phyloP scores from a whole-genome alignment of 2,329 filamentous ascomycete species.

The Whalleya microplaca region DNA sequence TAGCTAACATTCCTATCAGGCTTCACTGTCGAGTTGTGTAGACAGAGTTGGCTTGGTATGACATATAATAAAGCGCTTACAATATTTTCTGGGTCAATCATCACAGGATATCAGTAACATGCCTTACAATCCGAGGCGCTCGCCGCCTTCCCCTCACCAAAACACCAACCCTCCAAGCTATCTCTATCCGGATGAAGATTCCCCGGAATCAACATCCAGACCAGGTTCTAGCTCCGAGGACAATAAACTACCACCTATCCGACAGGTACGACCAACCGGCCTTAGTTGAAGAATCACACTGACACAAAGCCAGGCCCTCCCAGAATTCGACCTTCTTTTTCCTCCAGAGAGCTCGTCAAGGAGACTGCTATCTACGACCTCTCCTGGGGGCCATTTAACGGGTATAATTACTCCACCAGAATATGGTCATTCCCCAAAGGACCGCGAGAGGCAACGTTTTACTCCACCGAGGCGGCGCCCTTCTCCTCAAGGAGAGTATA shows the following conservation, averaged over 20 bases:
- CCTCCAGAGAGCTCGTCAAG: conserved; percentile 39
- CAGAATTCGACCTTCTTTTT: conserved; percentile 46
- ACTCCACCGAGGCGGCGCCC: too few species aligned
- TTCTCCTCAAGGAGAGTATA: too few species aligned
- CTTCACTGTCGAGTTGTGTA: not conserved
- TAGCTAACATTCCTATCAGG: conserved; percentile 17
- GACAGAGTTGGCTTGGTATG: conserved; percentile 13
- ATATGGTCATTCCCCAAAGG: conserved; percentile 53
- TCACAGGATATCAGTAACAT: too few species aligned
- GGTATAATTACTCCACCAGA: conserved; percentile 46
- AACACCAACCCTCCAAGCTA: not conserved
- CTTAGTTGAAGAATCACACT: conserved; percentile 14
- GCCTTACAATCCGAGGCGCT: too few species aligned
- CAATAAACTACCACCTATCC: conserved; percentile 55
- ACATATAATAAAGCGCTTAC: conserved; percentile 45
- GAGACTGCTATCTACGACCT: conserved; percentile 39
- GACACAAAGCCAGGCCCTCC: conserved; percentile 44
- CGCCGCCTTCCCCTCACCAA: too few species aligned
- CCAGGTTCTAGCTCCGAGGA: conserved; percentile 34
- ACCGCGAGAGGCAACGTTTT: conserved; percentile 23
- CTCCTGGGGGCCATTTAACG: conserved; percentile 37
- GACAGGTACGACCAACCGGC: conserved; percentile 46
- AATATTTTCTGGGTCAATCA: conserved; percentile 13
- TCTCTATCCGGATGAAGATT: too few species aligned
- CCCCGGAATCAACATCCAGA: conserved; percentile 9